phyloP scores from a whole-genome alignment of 805 yeast species.

The Candida stauntonica region DNA sequence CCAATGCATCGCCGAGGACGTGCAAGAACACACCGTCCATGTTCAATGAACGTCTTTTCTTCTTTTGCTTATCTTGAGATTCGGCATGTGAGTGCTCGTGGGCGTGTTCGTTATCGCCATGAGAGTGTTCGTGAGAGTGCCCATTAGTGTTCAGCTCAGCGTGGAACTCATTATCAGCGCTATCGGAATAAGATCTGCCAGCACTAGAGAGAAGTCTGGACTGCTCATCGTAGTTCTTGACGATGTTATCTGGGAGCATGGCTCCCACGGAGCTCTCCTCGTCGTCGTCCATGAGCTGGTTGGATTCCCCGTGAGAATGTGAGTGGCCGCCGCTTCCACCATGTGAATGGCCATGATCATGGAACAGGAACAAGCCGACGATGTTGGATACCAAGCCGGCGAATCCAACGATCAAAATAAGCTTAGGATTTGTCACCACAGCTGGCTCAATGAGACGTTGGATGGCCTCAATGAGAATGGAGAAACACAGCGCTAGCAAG shows the following conservation, averaged over 20 bases:
- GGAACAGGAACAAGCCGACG: constrained; percentile 81
- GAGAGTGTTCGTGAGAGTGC: constrained; percentile 9
- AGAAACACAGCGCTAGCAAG: constrained; percentile 83
- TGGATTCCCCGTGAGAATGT: constrained; percentile 23
- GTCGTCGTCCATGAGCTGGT: constrained; percentile 17
- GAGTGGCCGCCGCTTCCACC: constrained; percentile 38
- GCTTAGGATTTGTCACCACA: constrained; percentile 72
- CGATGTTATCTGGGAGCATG: constrained; percentile 45
- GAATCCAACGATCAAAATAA: constrained; percentile 76
- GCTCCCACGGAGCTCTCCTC: constrained; percentile 26
- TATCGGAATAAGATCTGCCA: constrained; percentile 14
- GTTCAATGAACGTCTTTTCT: constrained; percentile 62
- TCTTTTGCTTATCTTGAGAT: constrained; percentile 11
- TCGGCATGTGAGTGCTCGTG: constrained; percentile 10
- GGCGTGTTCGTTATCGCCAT: constrained; percentile 6
- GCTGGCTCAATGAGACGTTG: constrained; percentile 85
- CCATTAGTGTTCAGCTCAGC: constrained; percentile 3
- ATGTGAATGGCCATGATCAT: constrained; percentile 69
- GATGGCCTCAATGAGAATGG: constrained; percentile 88
- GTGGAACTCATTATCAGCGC: constrained; percentile 22
- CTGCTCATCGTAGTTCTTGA: constrained; percentile 30
- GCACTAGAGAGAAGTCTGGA: constrained; percentile 12
- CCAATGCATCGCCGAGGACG: constrained; percentile 93
- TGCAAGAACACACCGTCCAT: constrained; percentile 97
- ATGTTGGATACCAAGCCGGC: constrained; percentile 82